These are phyloP conservation scores for Fusarium agapanthi DNA, from an alignment of 2,329 filamentous ascomycete genomes.

Conservation along the genomic window DNA sequence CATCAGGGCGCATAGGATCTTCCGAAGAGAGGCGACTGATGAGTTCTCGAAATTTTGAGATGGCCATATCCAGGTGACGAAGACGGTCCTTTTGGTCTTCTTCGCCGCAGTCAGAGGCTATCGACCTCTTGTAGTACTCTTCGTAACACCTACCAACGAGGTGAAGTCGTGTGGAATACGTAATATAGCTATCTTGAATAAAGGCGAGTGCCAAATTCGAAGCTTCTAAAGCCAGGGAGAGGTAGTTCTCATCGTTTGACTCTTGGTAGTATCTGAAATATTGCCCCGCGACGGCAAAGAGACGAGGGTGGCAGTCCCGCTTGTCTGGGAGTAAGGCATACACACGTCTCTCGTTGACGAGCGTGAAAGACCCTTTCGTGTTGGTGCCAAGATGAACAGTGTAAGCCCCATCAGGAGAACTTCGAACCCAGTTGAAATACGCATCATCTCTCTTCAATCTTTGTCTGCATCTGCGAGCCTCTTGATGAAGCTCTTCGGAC, in stretches of 20 bases:
- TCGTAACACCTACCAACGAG: neutral
- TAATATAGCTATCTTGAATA: neutral
- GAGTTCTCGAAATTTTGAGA: neutral
- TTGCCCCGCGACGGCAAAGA: neutral
- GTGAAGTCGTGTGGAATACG: neutral
- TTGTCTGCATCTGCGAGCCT: rapidly evolving
- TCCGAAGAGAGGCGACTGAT: rapidly evolving
- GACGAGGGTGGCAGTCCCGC: neutral
- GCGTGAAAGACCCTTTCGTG: rapidly evolving
- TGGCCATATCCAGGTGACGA: neutral
- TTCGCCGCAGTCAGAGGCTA: neutral
- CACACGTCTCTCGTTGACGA: neutral
- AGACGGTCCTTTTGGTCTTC: rapidly evolving
- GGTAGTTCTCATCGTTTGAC: rapidly evolving
- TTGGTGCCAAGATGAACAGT: neutral
- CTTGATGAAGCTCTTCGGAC: neutral
- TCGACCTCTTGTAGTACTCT: neutral
- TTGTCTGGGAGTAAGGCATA: neutral
- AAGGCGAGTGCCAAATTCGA: neutral
- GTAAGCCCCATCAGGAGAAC: neutral
- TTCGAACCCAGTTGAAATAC: rapidly evolving
- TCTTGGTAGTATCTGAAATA: neutral
- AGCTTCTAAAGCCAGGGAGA: neutral
- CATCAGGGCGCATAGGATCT: neutral
- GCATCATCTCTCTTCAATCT: rapidly evolving